These are phyloP conservation scores for Naganishia cerealis DNA, from an alignment of 1,284 basidiomycete species.

Conservation along the genomic window DNA sequence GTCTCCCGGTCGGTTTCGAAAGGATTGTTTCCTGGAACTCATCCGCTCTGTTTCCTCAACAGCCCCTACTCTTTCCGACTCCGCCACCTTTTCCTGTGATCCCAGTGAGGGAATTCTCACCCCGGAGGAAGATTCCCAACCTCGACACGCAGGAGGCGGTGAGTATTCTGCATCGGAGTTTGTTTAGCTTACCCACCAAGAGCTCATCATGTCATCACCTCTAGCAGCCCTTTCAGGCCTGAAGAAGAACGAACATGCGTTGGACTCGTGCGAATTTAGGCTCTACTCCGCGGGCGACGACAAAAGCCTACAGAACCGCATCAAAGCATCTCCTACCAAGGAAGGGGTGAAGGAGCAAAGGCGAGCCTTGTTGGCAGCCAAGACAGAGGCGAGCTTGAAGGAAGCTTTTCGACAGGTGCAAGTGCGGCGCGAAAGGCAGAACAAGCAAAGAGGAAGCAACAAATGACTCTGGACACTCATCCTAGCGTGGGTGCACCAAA, in stretches of 20 bases:
- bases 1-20: too few species aligned
- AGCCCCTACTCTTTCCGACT: background rate
- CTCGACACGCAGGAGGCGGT: background rate
- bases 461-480: background rate
- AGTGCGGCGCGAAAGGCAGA: background rate
- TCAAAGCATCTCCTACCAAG: background rate
- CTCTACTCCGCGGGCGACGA: background rate
- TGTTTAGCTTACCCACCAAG: background rate
- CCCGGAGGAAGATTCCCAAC: background rate
- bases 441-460: background rate
- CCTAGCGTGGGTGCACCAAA: too few species aligned
- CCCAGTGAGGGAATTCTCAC: background rate
- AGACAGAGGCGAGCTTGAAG: constrained; percentile 2
- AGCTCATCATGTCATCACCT: too few species aligned
- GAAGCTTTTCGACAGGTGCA: background rate
- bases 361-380: background rate
- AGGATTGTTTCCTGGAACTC: too few species aligned
- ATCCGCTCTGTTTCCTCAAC: background rate
- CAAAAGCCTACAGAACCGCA: background rate
- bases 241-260: background rate
- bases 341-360: background rate
- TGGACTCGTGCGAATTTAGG: background rate
- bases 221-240: background rate
- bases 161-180: background rate
- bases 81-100: background rate